Percentiles rank a stretch among this genome's conserved stretches.
Conservation (phyloP, 2,329 filamentous ascomycete species). For the Colletotrichum euphorbiae region DNA sequence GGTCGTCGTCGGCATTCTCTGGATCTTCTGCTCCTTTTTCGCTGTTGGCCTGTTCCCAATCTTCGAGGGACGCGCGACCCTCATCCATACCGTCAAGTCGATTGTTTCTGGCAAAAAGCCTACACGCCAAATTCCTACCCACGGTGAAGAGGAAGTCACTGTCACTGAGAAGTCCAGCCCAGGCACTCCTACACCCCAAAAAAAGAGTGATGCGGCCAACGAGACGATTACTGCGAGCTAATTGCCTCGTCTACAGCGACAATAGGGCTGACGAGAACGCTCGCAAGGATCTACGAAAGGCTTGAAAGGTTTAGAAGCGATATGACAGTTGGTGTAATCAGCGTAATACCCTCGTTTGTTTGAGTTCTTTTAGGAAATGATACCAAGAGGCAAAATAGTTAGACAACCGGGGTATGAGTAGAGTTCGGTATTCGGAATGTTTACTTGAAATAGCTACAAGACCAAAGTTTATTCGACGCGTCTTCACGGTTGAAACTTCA, state of each 20-base stretch:
- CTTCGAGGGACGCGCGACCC: constrained; percentile 80
- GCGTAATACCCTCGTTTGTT: constrained; percentile 22
- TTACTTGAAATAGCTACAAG: not conserved
- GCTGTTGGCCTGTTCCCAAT: constrained; percentile 85
- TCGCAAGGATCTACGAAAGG: not conserved
- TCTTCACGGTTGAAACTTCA: not conserved
- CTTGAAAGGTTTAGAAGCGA: not conserved
- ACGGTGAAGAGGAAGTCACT: constrained; percentile 34
- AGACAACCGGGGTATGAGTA: not conserved
- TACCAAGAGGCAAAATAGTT: not conserved
- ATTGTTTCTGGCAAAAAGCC: constrained; percentile 62
- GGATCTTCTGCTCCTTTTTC: constrained; percentile 79
- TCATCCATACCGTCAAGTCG: constrained; percentile 68
- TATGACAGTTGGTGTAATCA: not conserved
- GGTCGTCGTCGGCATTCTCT: constrained; percentile 81
- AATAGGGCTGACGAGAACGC: too few species aligned
- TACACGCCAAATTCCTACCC: constrained; percentile 29
- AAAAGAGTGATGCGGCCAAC: constrained; percentile 17
- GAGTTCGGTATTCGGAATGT: not conserved
- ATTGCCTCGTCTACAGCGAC: too few species aligned
- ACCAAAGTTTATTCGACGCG: not conserved
- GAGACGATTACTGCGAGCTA: constrained; percentile 21
- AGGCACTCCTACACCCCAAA: constrained; percentile 30
- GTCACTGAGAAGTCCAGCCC: constrained; percentile 32
- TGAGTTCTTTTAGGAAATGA: not conserved